phyloP scores from a whole-genome alignment of 208 protist genomes.

The Trypanosoma platydactyli region DNA sequence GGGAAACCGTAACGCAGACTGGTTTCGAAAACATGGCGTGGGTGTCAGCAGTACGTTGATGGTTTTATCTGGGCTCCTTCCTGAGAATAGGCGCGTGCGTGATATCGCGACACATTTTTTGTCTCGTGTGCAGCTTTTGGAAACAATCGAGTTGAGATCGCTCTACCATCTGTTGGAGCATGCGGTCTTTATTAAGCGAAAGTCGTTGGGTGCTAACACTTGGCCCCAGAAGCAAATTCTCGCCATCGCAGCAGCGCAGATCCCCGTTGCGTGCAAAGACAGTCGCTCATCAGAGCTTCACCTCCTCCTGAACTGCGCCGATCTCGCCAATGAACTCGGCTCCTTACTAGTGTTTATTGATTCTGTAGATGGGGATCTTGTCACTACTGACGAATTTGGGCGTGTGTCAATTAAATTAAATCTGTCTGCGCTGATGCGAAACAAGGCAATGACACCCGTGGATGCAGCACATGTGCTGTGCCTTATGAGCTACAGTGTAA shows the following conservation, averaged over 20 bases:
- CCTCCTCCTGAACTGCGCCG: neutral
- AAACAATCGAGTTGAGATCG: neutral
- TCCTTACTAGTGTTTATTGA: constrained; percentile 7
- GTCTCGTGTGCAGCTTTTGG: neutral
- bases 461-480: constrained; percentile 38
- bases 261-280: neutral
- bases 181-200: neutral
- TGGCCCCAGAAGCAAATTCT: neutral
- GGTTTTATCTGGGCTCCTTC: constrained; percentile 2
- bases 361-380: neutral
- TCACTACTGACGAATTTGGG: neutral
- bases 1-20: constrained; percentile 10
- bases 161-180: constrained; percentile 5
- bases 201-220: neutral
- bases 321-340: constrained; percentile 22
- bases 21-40: constrained; percentile 16
- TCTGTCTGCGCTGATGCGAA: constrained; percentile 5
- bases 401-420: constrained; percentile 21
- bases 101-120: constrained; percentile 4
- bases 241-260: neutral
- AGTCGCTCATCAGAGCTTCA: neutral
- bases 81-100: neutral
- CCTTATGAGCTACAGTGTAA: constrained; percentile 25
- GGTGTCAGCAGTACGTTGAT: constrained; percentile 2
- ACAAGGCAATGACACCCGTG: constrained; percentile 5